Base-by-base conservation (phyloP, 768 basidiomycete species). In the Crepidotus variabilis region DNA sequence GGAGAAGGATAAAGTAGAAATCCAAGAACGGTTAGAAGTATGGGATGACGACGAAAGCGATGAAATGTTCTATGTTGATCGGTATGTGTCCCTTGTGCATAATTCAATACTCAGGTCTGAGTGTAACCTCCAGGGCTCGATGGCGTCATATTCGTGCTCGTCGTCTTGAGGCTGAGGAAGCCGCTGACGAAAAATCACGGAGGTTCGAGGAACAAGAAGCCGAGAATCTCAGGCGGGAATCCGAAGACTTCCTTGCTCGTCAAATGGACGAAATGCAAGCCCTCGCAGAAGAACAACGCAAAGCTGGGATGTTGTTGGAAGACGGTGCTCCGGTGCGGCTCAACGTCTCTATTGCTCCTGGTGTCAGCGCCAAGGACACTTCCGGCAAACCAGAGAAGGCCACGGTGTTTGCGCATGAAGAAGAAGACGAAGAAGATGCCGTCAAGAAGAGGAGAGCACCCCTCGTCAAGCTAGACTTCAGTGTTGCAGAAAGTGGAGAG, bases 261-360 rank as follows among this genome's bases (percentile, higher is more conserved):
- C 94, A 97, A 66, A 94, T 96, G 92, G 92, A 92, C 60, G 94
- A 98, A 69, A 90, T 96, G 86, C 92, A 94, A 61, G 88, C 91
- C 1, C 75, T 96, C 24, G 91, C 90, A 11, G 90, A 91, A 51
- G 90, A 95, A 65, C 93, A 97, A 65, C 86, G 92, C 60, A 90
- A 92, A 65, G 92, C 91, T 6, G 94, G 94, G 28, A 79, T 96
- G 72, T 73, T 97, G 14, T 79, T 95, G 32, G 94, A 96, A 60
- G 95, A 97, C 60, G 92, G 92, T 24, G 91, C 90, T 16, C 92
- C 94, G 5, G 90, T 98, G 64, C 86, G 88, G 64, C 78, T 98
- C 52, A 88, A 87, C 61, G 90, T 96, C 21, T 86, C 87, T 1
- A 77, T 88, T 24, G 81, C 83, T 14, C 72, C 75, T 0, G 73